Evolutionary conservation across 768 basidiomycete genomes (phyloP).

Genomic region (Lentinula sp.): DNA sequence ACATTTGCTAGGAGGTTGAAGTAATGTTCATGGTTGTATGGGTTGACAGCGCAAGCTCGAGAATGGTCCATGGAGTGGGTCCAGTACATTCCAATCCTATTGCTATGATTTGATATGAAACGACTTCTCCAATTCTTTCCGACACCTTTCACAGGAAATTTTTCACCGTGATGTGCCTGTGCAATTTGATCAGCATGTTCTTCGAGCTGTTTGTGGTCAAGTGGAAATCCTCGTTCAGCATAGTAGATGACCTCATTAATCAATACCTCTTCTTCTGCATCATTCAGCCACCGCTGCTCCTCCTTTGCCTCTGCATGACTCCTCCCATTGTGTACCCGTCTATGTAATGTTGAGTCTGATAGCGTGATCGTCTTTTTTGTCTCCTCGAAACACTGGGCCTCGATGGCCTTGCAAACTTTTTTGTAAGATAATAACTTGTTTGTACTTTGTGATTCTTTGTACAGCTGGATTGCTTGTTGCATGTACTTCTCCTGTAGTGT

Average conservation of each 20-base stretch:
- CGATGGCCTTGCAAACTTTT: not conserved
- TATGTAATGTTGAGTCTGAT: not conserved
- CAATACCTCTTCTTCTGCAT: not conserved
- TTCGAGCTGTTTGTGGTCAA: not conserved
- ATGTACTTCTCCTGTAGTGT: not conserved
- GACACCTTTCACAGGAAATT: no score
- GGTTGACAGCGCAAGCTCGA: no score
- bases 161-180: not conserved
- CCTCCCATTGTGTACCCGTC: not conserved
- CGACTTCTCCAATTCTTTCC: no score
- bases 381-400: not conserved
- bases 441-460: not conserved
- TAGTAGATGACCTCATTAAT: not conserved
- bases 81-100: no score
- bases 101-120: no score
- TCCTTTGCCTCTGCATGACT: not conserved
- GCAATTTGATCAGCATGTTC: not conserved
- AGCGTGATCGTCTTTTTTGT: not conserved
- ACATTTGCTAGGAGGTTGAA: no score
- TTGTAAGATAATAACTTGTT: not conserved
- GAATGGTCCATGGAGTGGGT: no score
- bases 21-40: constrained; percentile 9
- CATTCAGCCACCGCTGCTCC: not conserved
- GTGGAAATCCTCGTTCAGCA: not conserved
- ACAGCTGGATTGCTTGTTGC: not conserved